Base-by-base conservation (phyloP, 2,329 filamentous ascomycete species). In the Verticillium nubilum region DNA sequence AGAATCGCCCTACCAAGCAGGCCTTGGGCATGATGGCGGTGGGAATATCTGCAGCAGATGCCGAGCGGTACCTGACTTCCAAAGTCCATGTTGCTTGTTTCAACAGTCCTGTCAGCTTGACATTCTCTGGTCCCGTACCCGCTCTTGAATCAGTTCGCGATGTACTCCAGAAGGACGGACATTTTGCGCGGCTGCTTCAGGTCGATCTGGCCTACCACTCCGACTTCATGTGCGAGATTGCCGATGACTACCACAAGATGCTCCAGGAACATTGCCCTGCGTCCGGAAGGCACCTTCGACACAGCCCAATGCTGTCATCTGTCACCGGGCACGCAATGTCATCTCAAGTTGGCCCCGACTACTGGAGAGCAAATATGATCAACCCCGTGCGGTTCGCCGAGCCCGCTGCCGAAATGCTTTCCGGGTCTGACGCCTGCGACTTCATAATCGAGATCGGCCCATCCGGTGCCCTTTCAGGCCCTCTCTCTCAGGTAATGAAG, bases 371-470 rank as follows among this genome's bases (percentile, higher is more conserved):
- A 7, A 61, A 61, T n/a, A 61, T 61, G 60, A 37, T 56, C 7
- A 57, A 56, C 23, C 58, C 60, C 2, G 54, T 63, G 1, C 33
- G 27, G 54, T 63, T 62, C 26, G 15, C 55, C 35, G 23, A 56
- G 5, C 58, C 58, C 5, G 35, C 50, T 1, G 29, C 35, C 1
- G 28, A 52, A 17, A 33, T 61, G 33, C 35, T 57, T 17, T n/a
- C 29, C 25, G 19, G 26, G 17, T 15, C 52, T 5, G 57, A 58
- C 42, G 17, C 17, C 3, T 52, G 15, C 7, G 33, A 60, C 35
- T 58, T 68, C 7, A 62, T 72, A 19, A 9, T 72, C 9, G 70
- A 72, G 58, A 59, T 72, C 19, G 70, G 70, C 0, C 69, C 70
- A 3, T 67, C 69, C 53, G 62, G 66, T n/a, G 65, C 69, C 2